Base-by-base conservation (phyloP, 345 rosid genomes). In the Hibiscus mutabilis region DNA sequence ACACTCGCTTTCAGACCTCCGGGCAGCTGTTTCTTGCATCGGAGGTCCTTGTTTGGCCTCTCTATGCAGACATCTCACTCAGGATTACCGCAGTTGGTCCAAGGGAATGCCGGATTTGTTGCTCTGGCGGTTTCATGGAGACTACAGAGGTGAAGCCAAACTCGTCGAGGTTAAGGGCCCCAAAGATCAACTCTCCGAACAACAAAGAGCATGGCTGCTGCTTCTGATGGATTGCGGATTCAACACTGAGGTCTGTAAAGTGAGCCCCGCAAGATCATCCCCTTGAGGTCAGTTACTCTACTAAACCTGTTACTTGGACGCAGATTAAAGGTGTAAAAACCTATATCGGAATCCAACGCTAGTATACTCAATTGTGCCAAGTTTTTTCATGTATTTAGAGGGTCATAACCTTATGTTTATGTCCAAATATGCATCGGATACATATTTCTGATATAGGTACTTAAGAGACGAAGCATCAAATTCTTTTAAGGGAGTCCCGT, bases 91-190 rank as follows among this genome's bases (percentile, higher is more conserved):
- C 33, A 92, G 90, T 74, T 95, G 99, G 99, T 88, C 92, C n/a
- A 85, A 93, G 51, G 99, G 99, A 77, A 90, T 95, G 97, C 98
- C 98, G 6, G 97, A 95, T 84, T 78, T 95, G 29, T 77, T 92
- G 75, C 64, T 89, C 44, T 95, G 98, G 98, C 89, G 93, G 71
- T 90, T 95, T 83, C 85, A 84, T 31, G 91, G 78, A 60, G 88
- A 82, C 66, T 84, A 87, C 84, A 82, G 73, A 70, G 99, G 97
- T 55, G 97, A 95, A 83, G 99, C 96, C 47, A 95, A 89, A 91
- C 92, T 94, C 9, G 97, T 90, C 6, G 97, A 94, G 87, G 98
- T 94, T 0, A 94, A 94, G 77, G 90, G 97, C 18, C 93, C 90
- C 52, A 84, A 51, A 47, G 98, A 94, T 76, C 81, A 85, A 13